These are phyloP conservation scores for Vachellia pachyceras DNA, from an alignment of 306 rosid genomes.

Conservation along the genomic window DNA sequence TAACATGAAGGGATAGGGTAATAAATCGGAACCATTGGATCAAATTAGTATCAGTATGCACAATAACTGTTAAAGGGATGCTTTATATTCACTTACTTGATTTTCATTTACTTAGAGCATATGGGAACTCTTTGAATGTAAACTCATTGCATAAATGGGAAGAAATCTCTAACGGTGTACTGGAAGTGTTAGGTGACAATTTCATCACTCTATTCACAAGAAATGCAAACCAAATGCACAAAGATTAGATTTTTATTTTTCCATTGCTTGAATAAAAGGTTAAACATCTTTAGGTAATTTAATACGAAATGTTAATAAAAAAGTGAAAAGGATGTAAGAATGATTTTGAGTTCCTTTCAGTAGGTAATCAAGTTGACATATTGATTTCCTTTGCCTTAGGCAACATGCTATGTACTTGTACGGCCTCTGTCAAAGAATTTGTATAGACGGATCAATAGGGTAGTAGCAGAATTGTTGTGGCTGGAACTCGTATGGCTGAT, in stretches of 20 bases:
- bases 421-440: conserved; percentile 68
- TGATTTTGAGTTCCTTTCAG: background rate
- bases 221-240: background rate
- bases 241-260: background rate
- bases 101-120: background rate
- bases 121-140: background rate
- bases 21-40: background rate
- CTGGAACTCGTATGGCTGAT: conserved; percentile 74
- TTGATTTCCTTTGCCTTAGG: conserved; percentile 50
- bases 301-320: background rate
- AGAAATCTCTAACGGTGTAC: background rate
- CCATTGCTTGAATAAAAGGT: background rate
- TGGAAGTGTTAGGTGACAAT: background rate
- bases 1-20: conserved; percentile 4
- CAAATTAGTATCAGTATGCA: background rate
- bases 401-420: conserved; percentile 59
- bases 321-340: background rate
- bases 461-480: conserved; percentile 73
- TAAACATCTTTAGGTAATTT: background rate
- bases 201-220: background rate
- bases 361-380: conserved; percentile 14
- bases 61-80: background rate
- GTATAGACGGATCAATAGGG: conserved; percentile 69
- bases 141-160: background rate
- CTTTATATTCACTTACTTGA: background rate